Conservation (phyloP, 305 asterid genomes). For the Solanum hybrid region DNA sequence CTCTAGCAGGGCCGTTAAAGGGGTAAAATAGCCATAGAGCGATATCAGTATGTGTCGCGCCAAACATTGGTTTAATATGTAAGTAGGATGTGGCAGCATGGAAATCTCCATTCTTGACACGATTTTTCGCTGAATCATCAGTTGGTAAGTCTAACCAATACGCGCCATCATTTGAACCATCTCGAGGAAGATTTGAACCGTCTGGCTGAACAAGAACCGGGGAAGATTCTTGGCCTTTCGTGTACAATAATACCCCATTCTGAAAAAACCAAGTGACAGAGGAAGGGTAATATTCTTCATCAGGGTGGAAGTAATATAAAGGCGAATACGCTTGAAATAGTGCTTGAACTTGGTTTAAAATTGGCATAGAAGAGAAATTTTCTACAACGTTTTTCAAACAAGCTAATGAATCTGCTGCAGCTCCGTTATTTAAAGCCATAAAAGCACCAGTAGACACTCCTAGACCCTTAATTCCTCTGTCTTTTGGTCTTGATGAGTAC, state of each 20-base stretch:
- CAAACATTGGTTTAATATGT: constrained; percentile 66
- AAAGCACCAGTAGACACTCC: constrained; percentile 58
- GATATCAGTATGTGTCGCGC: constrained; percentile 57
- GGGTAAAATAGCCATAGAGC: constrained; percentile 77
- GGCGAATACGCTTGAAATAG: constrained; percentile 48
- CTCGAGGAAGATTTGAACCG: constrained; percentile 71
- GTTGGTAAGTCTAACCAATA: constrained; percentile 71
- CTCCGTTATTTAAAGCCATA: constrained; percentile 24
- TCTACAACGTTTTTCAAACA: constrained; percentile 43
- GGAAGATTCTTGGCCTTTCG: constrained; percentile 47
- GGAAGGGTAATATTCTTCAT: constrained; percentile 54
- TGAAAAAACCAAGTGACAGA: constrained; percentile 67
- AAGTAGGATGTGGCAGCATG: constrained; percentile 29
- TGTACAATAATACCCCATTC: constrained; percentile 60
- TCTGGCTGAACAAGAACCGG: constrained; percentile 30
- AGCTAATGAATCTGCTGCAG: constrained; percentile 11
- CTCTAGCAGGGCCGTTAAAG: constrained; percentile 67
- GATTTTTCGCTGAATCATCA: constrained; percentile 31
- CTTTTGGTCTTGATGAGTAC: constrained; percentile 37
- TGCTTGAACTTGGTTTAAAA: constrained; percentile 40
- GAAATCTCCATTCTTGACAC: constrained; percentile 50
- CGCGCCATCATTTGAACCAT: constrained; percentile 55
- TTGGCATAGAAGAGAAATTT: constrained; percentile 44
- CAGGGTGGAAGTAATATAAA: constrained; percentile 55
- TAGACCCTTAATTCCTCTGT: constrained; percentile 31